phyloP scores from a whole-genome alignment of 1,139 yeast genomes.

The Saccharomyces hybrid region DNA sequence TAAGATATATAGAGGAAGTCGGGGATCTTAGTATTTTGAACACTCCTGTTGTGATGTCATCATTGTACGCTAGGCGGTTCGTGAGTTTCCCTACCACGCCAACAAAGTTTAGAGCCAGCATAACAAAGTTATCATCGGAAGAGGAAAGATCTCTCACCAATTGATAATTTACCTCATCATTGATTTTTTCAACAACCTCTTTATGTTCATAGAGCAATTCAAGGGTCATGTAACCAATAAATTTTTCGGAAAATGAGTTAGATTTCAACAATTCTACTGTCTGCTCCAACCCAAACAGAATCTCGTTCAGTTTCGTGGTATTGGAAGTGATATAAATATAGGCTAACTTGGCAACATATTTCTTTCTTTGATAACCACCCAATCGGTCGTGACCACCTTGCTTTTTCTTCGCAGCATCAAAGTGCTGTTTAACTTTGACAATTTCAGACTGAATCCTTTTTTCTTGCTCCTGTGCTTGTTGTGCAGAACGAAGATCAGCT shows the following conservation, averaged over 20 bases:
- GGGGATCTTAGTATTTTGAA: constrained; percentile 74
- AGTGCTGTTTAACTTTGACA: constrained; percentile 72
- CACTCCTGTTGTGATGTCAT: constrained; percentile 52
- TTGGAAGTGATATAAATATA: constrained; percentile 53
- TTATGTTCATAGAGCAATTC: constrained; percentile 48
- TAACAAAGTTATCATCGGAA: constrained; percentile 51
- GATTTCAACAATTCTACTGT: constrained; percentile 54
- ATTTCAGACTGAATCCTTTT: constrained; percentile 74
- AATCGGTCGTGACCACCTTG: constrained; percentile 31
- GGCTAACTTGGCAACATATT: constrained; percentile 75
- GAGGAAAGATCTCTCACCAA: constrained; percentile 50
- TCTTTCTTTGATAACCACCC: constrained; percentile 75
- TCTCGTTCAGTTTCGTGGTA: constrained; percentile 46
- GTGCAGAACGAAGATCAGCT: constrained; percentile 68
- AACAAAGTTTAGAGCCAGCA: constrained; percentile 71
- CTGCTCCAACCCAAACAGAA: constrained; percentile 64
- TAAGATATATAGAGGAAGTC: constrained; percentile 47
- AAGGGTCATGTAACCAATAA: constrained; percentile 72
- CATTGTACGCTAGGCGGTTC: constrained; percentile 37
- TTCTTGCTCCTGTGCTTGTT: constrained; percentile 65
- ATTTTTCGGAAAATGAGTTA: constrained; percentile 62
- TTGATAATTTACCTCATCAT: constrained; percentile 37
- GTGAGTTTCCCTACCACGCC: constrained; percentile 44
- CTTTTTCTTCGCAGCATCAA: constrained; percentile 32
- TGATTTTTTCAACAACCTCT: constrained; percentile 31